Evolutionary conservation across 75 land plant species (phyloP), one percentile per base, ranked within the genome.

Genomic region (Cupressus sempervirens): DNA sequence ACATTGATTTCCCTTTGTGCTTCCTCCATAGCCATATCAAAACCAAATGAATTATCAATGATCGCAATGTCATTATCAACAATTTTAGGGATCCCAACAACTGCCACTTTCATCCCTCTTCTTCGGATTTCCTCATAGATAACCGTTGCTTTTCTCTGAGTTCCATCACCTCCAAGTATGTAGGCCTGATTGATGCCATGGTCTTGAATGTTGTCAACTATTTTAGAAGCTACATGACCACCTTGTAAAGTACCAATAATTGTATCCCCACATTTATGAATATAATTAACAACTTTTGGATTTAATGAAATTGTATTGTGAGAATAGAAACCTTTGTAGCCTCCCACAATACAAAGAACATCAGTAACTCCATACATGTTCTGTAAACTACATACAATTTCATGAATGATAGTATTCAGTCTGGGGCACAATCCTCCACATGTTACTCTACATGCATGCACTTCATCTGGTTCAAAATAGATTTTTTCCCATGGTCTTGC

Each of bases 1-100:
- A 96, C 98, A 91, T 93, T 93, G 36, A 96, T 95, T 20, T 96
- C 98, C 15, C 96, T 90, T 84, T 96, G 95, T 32, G 98, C 96
- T 82, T 95, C 98, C 83, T 96, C 98, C 43, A 96, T 96, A 75
- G 98, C 96, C 86, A 95, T 92, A 72, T 96, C 97, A 87, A 96
- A 96, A 36, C 98, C 98, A 90, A 96, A 96, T 23, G 98, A 93
- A 85, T 90, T 94, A 88, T 96, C 98, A 83, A 96, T 91, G 67
- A 95, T 88, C 83, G 86, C 89, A 26, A 91, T 88, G 83, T 93
- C 95, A 84, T 93, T 93, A 68, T 93, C 94, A 45, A 93, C 90
- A 26, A 91, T 90, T 84, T 90, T 90, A 12, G 91, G 91, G 79
- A 90, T 89, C 50, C 91, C 91, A 50, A 83, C 94, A 86, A 93